Evolutionary conservation across 345 rosid species (phyloP).

Genomic region (Gossypium raimondii): DNA sequence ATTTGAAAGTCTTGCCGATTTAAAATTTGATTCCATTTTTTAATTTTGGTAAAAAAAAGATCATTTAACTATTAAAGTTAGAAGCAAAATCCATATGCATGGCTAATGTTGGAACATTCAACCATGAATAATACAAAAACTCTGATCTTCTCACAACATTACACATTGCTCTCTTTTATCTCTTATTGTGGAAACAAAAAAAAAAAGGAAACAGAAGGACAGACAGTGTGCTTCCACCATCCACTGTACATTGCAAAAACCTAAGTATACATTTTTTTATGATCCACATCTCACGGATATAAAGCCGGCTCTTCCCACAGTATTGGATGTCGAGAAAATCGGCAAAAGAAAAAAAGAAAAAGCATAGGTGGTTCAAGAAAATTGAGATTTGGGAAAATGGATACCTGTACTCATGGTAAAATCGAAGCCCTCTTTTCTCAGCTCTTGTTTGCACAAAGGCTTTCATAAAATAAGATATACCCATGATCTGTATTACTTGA

Average conservation of each 20-base stretch:
- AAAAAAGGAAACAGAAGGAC: constrained; percentile 16
- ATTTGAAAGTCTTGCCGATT: too few relatives aligned
- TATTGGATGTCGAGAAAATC: constrained; percentile 16
- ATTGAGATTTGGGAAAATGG: constrained; percentile 33
- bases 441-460: constrained; percentile 53
- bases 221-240: constrained; percentile 42
- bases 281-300: constrained; percentile 32
- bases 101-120: constrained; percentile 23
- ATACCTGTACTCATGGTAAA: constrained; percentile 23
- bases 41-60: too few relatives aligned
- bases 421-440: constrained; percentile 29
- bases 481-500: constrained; percentile 97
- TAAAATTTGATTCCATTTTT: too few relatives aligned
- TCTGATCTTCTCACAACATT: constrained; percentile 30
- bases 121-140: constrained; percentile 27
- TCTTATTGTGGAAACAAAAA: constrained; percentile 35
- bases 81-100: constrained; percentile 11
- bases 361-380: constrained; percentile 9
- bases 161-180: constrained; percentile 33
- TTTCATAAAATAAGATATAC: constrained; percentile 94
- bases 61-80: background rate
- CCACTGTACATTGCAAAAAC: constrained; percentile 59
- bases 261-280: constrained; percentile 42
- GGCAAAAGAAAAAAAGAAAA: background rate
- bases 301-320: constrained; percentile 27